Evolutionary conservation across 345 rosid genomes (phyloP).

Genomic region (Euclidium syriacum): DNA sequence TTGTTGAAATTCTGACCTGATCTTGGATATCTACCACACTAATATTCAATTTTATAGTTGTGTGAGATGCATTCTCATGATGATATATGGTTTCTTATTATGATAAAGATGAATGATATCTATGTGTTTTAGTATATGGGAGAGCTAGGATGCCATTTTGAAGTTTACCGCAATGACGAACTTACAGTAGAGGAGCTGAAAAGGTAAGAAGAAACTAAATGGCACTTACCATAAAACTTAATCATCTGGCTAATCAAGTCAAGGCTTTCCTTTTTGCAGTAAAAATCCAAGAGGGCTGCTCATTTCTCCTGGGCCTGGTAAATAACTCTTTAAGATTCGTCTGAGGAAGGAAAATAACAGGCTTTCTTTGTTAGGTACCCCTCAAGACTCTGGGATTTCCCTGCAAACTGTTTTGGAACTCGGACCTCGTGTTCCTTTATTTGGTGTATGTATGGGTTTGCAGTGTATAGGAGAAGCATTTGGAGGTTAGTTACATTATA

Average conservation of each 20-base stretch:
- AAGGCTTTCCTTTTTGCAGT: conserved; percentile 35
- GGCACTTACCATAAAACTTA: not conserved
- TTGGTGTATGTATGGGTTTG: conserved; percentile 96
- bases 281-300: conserved; percentile 90
- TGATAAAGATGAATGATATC: no score
- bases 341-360: not conserved
- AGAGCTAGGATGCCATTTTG: conserved; percentile 79
- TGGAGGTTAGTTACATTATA: conserved; percentile 68
- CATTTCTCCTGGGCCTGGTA: conserved; percentile 97
- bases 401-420: conserved; percentile 88
- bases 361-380: conserved; percentile 57
- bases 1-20: no score
- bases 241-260: not conserved
- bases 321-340: no score
- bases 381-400: conserved; percentile 94
- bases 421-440: conserved; percentile 79
- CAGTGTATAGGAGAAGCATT: conserved; percentile 99
- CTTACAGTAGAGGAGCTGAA: conserved; percentile 79
- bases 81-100: no score
- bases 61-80: no score
- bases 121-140: conserved; percentile 62
- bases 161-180: conserved; percentile 91
- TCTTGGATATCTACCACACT: no score
- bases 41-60: no score
- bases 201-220: conserved; percentile 54